These are phyloP conservation scores for Rubia yunnanensis DNA, from an alignment of 257 asterid genomes.

Conservation along the genomic window DNA sequence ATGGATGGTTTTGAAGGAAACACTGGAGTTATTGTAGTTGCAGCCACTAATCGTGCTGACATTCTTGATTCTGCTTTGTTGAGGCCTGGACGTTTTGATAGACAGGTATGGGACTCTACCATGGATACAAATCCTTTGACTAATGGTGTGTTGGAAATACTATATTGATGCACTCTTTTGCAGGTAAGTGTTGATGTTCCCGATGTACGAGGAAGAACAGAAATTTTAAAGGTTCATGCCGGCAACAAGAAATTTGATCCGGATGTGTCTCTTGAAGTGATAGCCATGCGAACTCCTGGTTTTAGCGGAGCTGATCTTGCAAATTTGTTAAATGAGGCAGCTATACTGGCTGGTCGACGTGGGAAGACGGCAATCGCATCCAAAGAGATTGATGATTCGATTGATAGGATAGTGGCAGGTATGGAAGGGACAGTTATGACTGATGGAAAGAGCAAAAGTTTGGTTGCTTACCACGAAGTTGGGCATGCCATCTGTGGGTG, in stretches of 20 bases:
- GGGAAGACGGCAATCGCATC: slow-evolving; percentile 76
- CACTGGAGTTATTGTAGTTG: slow-evolving; percentile 91
- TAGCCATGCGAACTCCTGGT: slow-evolving; percentile 99
- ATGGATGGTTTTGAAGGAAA: slow-evolving; percentile 99
- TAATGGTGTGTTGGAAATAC: background rate
- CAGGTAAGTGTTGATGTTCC: slow-evolving; percentile 96
- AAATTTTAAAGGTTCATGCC: slow-evolving; percentile 83
- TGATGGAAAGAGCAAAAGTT: slow-evolving; percentile 98
- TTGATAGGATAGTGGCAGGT: slow-evolving; percentile 97
- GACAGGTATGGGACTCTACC: slow-evolving; percentile 54
- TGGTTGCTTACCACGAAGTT: slow-evolving; percentile 97
- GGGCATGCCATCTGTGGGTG: slow-evolving; percentile 99
- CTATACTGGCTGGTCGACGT: slow-evolving; percentile 91
- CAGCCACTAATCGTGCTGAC: slow-evolving; percentile 98
- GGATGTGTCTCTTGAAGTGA: slow-evolving; percentile 86
- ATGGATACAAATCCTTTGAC: background rate
- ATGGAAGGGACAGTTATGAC: slow-evolving; percentile 99
- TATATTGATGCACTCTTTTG: slow-evolving; percentile 15
- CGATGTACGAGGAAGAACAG: slow-evolving; percentile 94
- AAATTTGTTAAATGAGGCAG: slow-evolving; percentile 93
- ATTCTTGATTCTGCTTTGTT: slow-evolving; percentile 93
- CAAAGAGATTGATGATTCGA: slow-evolving; percentile 91
- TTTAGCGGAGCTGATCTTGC: slow-evolving; percentile 99
- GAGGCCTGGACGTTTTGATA: slow-evolving; percentile 95
- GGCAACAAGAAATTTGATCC: slow-evolving; percentile 75